A percentile compares a stretch with the other conserved stretches of the same genome.
These are phyloP conservation scores for Heritiera littoralis DNA, from an alignment of 345 rosid species.

Conservation along the genomic window DNA sequence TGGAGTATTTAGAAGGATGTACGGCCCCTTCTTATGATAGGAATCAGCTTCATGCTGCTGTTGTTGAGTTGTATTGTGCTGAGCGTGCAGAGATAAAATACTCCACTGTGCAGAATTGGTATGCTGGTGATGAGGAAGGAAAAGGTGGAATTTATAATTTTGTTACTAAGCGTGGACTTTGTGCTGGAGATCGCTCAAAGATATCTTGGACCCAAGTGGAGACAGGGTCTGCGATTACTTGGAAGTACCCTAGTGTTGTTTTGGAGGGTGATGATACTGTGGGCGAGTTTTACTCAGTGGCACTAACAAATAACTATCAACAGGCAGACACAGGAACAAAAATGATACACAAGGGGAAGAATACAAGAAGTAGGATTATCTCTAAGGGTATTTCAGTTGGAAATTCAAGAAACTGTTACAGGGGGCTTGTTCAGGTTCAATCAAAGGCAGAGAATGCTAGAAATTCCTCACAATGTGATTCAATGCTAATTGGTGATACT, in stretches of 20 bases:
- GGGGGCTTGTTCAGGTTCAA: constrained; percentile 96
- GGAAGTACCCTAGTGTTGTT: constrained; percentile 95
- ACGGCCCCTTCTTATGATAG: constrained; percentile 90
- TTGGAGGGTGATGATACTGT: constrained; percentile 84
- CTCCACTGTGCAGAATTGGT: constrained; percentile 96
- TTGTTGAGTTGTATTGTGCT: constrained; percentile 85
- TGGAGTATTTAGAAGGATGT: constrained; percentile 95
- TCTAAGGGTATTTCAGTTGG: constrained; percentile 89
- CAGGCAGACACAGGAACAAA: constrained; percentile 89
- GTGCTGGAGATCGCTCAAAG: constrained; percentile 76
- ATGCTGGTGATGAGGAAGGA: constrained; percentile 88
- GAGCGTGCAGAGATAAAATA: constrained; percentile 84
- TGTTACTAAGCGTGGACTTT: constrained; percentile 91
- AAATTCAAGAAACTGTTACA: constrained; percentile 77
- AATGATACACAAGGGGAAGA: constrained; percentile 97
- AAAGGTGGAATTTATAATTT: constrained; percentile 91
- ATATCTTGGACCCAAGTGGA: constrained; percentile 99
- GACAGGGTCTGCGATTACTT: constrained; percentile 94
- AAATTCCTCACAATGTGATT: constrained; percentile 90
- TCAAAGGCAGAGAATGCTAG: constrained; percentile 90
- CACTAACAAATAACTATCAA: constrained; percentile 77
- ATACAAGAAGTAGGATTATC: constrained; percentile 81
- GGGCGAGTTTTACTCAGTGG: constrained; percentile 93
- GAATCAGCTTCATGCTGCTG: constrained; percentile 96
- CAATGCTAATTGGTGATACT: constrained; percentile 91